phyloP scores from a whole-genome alignment of 805 yeast genomes.

The Candida coquimbonensis region DNA sequence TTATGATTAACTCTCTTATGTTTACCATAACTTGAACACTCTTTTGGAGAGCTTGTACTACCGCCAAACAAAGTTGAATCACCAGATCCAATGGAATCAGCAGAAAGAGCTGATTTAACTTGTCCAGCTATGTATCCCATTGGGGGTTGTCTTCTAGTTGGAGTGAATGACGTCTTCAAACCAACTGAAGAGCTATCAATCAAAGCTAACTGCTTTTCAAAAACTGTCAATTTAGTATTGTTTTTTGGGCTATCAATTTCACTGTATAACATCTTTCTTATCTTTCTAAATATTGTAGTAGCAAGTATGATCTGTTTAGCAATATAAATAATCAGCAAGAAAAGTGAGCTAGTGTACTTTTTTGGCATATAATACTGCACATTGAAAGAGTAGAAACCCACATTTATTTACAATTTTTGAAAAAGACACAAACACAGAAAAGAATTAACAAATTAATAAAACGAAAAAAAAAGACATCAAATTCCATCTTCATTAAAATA shows the following conservation, averaged over 20 bases:
- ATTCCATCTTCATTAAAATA: too few species aligned
- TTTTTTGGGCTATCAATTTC: too few species aligned
- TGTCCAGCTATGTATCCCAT: neutral
- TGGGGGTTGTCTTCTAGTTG: neutral
- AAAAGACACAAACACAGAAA: neutral
- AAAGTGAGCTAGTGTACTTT: too few species aligned
- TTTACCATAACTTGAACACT: neutral
- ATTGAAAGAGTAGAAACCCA: too few species aligned
- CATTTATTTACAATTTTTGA: neutral
- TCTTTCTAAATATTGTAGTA: neutral
- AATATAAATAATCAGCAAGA: too few species aligned
- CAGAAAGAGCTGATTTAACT: neutral
- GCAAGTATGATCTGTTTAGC: neutral
- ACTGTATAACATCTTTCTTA: too few species aligned
- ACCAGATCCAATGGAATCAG: slow-evolving; percentile 2
- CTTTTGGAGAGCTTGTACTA: neutral
- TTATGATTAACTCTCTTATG: neutral
- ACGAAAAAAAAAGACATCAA: too few species aligned
- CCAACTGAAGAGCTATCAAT: slow-evolving; percentile 9
- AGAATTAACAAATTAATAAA: too few species aligned
- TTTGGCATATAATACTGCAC: too few species aligned
- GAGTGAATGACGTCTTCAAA: neutral
- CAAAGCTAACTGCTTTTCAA: slow-evolving; percentile 16
- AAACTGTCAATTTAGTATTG: slow-evolving; percentile 12
- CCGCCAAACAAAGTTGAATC: slow-evolving; percentile 7